Base-by-base conservation (phyloP, 306 rosid genomes). In the Canavalia ensiformis region DNA sequence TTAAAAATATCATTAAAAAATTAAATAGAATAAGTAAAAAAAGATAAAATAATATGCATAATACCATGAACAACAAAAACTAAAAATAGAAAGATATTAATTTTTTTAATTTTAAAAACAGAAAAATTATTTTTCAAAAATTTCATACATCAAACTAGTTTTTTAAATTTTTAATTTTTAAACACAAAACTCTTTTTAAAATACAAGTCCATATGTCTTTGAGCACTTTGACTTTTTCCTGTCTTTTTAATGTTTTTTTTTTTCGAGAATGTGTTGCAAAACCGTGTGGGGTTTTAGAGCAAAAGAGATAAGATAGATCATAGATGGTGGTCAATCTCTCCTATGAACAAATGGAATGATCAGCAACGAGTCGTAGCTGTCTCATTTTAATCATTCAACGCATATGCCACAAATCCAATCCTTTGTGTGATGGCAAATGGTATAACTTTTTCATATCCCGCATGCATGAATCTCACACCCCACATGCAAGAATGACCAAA, bases 271-370 rank as follows among this genome's bases (percentile, higher is more conserved):
- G 47, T 13, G 68, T 54, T 10, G 60, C 29, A n/a, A 83, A 77
- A 34, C 76, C 76, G 87, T 78, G 87, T 78, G 80, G 66, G 75
- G 67, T 35, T 44, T 41, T 4, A 13, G 62, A 37, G 51, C 55
- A 57, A 10, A 34, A 46, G 8, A 49, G 25, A 18, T 18, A 18
- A 18, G 25, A 49, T n/a, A 62, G 68, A 62, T 18, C 25, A 18
- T 45, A 51, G 47, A 52, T 10, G 8, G 13, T 52, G 64, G 18
- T 13, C 49, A 33, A 8, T 51, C 12, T 72, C 35, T 65, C 11
- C 77, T 52, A 74, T 55, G 65, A 9, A 77, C 84, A 79, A 83
- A 86, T 67, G 77, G 35, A 73, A 75, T 82, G 57, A 74, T 52
- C 29, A 59, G 2, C 49, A 45, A 18, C 52, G 55, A 35, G 11